phyloP scores from a whole-genome alignment of 768 basidiomycete species.

The Termitomyces sp. region DNA sequence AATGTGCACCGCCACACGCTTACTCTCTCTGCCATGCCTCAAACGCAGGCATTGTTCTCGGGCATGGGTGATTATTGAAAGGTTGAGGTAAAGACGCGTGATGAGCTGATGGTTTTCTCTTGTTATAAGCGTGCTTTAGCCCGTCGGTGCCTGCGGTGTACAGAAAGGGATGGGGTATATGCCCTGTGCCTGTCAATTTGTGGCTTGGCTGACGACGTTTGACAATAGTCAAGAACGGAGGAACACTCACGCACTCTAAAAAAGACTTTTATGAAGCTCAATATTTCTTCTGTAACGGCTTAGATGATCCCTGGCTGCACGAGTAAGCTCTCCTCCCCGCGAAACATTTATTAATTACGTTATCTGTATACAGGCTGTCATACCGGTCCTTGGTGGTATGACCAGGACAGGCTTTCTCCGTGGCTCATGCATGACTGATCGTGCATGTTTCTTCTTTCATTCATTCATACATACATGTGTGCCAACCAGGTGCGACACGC shows the following conservation, averaged over 20 bases:
- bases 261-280: slow-evolving; percentile 27
- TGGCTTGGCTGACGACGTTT: not conserved
- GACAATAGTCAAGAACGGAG: slow-evolving; percentile 27
- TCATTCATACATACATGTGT: not conserved
- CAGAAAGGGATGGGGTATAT: slow-evolving; percentile 29
- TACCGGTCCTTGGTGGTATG: slow-evolving; percentile 25
- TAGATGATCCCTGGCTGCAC: slow-evolving; percentile 29
- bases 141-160: slow-evolving; percentile 23
- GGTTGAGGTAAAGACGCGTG: not conserved
- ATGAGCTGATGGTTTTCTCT: not conserved
- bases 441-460: not conserved
- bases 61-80: slow-evolving; percentile 11
- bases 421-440: not conserved
- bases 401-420: not conserved
- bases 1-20: slow-evolving; percentile 8
- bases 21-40: not conserved
- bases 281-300: slow-evolving; percentile 32
- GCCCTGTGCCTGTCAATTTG: not conserved
- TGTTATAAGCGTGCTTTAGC: slow-evolving; percentile 30
- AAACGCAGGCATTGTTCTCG: slow-evolving; percentile 12
- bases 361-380: slow-evolving; percentile 20
- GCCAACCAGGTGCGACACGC: slow-evolving; percentile 29
- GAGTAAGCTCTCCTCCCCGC: slow-evolving; percentile 18
- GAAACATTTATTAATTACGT: too few relatives aligned
- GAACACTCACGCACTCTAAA: slow-evolving; percentile 25